Evolutionary conservation across 2,329 filamentous ascomycete genomes (phyloP).

Genomic region (Monosporascus sp.): DNA sequence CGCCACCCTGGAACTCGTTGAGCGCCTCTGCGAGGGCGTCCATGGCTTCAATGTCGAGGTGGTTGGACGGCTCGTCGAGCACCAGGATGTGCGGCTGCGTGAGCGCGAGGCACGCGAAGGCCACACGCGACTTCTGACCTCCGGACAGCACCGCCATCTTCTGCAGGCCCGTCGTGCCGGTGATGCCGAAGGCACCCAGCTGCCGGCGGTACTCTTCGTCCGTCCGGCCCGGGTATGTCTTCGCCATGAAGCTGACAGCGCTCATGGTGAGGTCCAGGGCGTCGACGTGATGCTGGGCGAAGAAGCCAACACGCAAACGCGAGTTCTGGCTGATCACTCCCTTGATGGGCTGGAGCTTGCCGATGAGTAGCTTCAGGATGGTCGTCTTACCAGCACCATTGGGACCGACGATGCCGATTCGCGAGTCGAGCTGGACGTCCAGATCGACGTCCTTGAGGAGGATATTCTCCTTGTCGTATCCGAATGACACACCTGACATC

Average conservation of each 20-base stretch:
- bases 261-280: conserved; percentile 84
- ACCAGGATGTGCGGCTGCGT: conserved; percentile 96
- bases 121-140: conserved; percentile 97
- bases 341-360: conserved; percentile 68
- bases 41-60: conserved; percentile 99
- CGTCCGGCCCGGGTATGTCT: conserved; percentile 79
- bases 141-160: conserved; percentile 93
- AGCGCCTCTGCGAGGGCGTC: conserved; percentile 85
- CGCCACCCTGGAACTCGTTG: conserved; percentile 83
- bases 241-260: conserved; percentile 94
- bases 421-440: conserved; percentile 94
- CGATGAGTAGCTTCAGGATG: conserved; percentile 94
- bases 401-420: conserved; percentile 97
- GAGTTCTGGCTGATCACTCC: conserved; percentile 87
- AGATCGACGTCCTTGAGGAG: conserved; percentile 84
- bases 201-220: conserved; percentile 97
- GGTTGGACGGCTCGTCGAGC: conserved; percentile 97
- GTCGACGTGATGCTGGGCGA: conserved; percentile 97
- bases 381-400: conserved; percentile 99
- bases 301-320: conserved; percentile 87
- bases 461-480: conserved; percentile 74
- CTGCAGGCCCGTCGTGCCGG: conserved; percentile 91
- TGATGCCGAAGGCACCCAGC: conserved; percentile 83
- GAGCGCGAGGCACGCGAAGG: conserved; percentile 92
- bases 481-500: conserved; percentile 89